Evolutionary conservation across 192 early-diverging fungal genomes (phyloP), one percentile per base, ranked within the genome.

Genomic region (Linnemannia schmuckeri): DNA sequence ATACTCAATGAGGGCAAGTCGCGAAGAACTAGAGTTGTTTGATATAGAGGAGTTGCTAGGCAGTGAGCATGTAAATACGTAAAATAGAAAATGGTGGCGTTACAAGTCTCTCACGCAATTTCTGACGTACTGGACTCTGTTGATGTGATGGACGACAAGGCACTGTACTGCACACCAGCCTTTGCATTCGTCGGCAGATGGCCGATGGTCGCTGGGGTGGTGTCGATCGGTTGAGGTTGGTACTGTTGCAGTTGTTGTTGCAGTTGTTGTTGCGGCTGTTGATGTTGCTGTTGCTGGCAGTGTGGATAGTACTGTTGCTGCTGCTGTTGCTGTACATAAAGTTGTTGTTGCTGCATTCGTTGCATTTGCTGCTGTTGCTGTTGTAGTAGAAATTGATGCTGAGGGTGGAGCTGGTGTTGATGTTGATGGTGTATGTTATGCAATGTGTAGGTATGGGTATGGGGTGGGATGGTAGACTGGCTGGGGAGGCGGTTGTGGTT

Each of bases 161-260:
- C 78, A 40, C 37, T 79, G 74, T 85, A 85, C 70, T 85, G 83
- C 24, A 85, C 52, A 7, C 83, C 77, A 38, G 74, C 54, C n/a
- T 75, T 78, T 4, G 78, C 83, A 68, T 49, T 80, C 5, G 47
- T 69, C 1, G 83, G 83, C 18, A 82, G 40, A 6, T 70, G 54
- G 49, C 61, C 30, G 30, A 66, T 33, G 30, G 61, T 2, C 27
- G 30, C 61, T 13, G 61, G 61, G 13, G 61, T 33, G 13, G 12
- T 3, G 27, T 66, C 30, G 13, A 33, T 30, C 7, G 27, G 61
- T 33, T 9, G 30, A 66, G 61, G 10, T 24, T 66, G 61, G 61
- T 33, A 66, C 13, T 66, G 27, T 13, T 66, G 61, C 0, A 27
- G 55, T n/a, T 57, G 24, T 57, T 57, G 24, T 22, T 57, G n/a